These are phyloP conservation scores for Gigaspora rosea DNA, from an alignment of 192 early-diverging fungal species.

Conservation along the genomic window DNA sequence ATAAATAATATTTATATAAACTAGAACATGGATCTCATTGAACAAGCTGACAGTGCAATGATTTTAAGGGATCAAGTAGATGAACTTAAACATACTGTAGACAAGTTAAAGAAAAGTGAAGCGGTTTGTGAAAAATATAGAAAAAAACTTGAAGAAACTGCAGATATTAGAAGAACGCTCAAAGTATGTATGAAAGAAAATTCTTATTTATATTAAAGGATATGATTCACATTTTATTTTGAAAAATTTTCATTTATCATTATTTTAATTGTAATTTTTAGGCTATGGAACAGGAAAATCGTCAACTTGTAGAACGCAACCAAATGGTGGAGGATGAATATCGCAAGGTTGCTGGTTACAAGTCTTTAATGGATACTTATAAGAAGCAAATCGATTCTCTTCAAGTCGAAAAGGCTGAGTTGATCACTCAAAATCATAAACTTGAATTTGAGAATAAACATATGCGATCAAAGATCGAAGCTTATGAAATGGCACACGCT, in stretches of 20 bases:
- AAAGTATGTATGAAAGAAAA: slow-evolving; percentile 44
- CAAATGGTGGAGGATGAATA: slow-evolving; percentile 86
- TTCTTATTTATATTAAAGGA: not conserved
- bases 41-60: slow-evolving; percentile 69
- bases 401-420: slow-evolving; percentile 68
- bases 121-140: slow-evolving; percentile 96
- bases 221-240: too few species aligned
- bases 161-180: slow-evolving; percentile 77
- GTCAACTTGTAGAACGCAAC: slow-evolving; percentile 68
- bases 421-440: slow-evolving; percentile 72
- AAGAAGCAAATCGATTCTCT: slow-evolving; percentile 78
- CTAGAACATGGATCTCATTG: slow-evolving; percentile 55
- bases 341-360: slow-evolving; percentile 74
- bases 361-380: slow-evolving; percentile 83
- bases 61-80: slow-evolving; percentile 88
- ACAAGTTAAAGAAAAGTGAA: slow-evolving; percentile 90
- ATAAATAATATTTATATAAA: not conserved
- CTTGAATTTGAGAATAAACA: slow-evolving; percentile 71
- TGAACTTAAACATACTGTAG: slow-evolving; percentile 88
- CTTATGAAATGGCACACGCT: slow-evolving; percentile 62
- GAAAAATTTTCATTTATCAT: not conserved
- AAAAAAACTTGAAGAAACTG: slow-evolving; percentile 88
- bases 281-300: slow-evolving; percentile 76
- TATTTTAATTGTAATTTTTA: slow-evolving; percentile 15
- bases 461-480: slow-evolving; percentile 59